A percentile compares a stretch with the other conserved stretches of the same genome.
These are phyloP conservation scores for Apiospora saccharicola DNA, from an alignment of 2,329 filamentous ascomycete genomes.

Conservation along the genomic window DNA sequence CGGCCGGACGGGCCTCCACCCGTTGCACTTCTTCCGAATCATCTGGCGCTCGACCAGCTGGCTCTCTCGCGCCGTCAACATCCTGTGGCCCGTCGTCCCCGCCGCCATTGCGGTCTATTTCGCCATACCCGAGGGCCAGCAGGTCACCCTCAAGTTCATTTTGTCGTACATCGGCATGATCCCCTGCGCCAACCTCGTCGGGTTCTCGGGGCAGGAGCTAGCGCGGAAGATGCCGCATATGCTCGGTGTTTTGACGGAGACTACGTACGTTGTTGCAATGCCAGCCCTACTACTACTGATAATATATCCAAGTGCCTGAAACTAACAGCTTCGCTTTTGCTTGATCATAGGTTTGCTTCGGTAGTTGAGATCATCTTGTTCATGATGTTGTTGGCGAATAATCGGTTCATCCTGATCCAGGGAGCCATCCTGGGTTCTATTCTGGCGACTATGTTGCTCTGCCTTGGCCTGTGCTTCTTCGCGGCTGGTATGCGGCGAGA, in stretches of 20 bases:
- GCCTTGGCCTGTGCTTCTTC: slow-evolving; percentile 82
- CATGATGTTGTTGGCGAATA: slow-evolving; percentile 65
- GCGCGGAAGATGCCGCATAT: slow-evolving; percentile 80
- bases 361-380: slow-evolving; percentile 86
- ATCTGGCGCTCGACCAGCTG: slow-evolving; percentile 69
- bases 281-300: neutral
- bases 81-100: slow-evolving; percentile 79
- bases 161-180: slow-evolving; percentile 81
- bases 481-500: slow-evolving; percentile 74
- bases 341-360: slow-evolving; percentile 62
- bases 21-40: slow-evolving; percentile 68
- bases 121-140: slow-evolving; percentile 51
- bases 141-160: slow-evolving; percentile 65
- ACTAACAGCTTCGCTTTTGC: slow-evolving; percentile 29
- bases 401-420: slow-evolving; percentile 74
- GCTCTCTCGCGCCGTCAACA: slow-evolving; percentile 70
- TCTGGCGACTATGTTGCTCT: slow-evolving; percentile 81
- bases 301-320: neutral
- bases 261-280: slow-evolving; percentile 52
- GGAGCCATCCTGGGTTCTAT: slow-evolving; percentile 86
- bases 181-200: slow-evolving; percentile 77
- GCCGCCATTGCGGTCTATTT: slow-evolving; percentile 71
- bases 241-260: slow-evolving; percentile 67
- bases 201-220: slow-evolving; percentile 76
- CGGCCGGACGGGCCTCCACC: slow-evolving; percentile 71